Percentiles rank a stretch among this genome's conserved stretches.
Conservation (phyloP, 2,329 filamentous ascomycete genomes). For the Phymatotrichopsis omnivora region DNA sequence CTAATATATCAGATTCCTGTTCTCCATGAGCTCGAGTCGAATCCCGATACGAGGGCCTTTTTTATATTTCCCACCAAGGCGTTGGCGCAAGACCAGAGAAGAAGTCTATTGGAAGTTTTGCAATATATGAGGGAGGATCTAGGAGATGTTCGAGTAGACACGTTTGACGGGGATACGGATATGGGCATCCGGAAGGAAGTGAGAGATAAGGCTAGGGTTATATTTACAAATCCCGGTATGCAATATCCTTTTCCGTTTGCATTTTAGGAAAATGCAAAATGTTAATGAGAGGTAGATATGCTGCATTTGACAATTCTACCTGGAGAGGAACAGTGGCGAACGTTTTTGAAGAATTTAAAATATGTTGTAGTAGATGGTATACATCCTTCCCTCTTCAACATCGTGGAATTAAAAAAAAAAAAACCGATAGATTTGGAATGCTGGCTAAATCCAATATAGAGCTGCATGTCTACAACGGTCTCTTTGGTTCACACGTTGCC, state of each 20-base stretch:
- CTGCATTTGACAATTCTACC: conserved; percentile 87
- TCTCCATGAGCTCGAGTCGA: conserved; percentile 70
- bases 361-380: conserved; percentile 62
- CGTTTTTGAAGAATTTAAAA: conserved; percentile 76
- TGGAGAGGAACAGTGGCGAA: conserved; percentile 80
- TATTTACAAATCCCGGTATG: conserved; percentile 75
- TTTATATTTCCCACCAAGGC: conserved; percentile 99
- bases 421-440: background rate
- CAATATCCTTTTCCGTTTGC: background rate
- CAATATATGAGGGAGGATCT: conserved; percentile 62
- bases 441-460: conserved; percentile 46
- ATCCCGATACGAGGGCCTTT: conserved; percentile 71
- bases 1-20: conserved; percentile 97
- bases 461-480: conserved; percentile 89
- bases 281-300: conserved; percentile 54
- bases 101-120: conserved; percentile 77
- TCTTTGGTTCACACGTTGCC: conserved; percentile 87
- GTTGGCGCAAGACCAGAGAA: conserved; percentile 82
- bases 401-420: conserved; percentile 50
- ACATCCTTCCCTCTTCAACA: conserved; percentile 32
- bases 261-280: background rate
- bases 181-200: conserved; percentile 69
- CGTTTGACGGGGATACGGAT: conserved; percentile 89
- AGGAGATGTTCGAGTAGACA: conserved; percentile 70
- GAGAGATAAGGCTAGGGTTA: conserved; percentile 77